phyloP scores from a whole-genome alignment of 768 basidiomycete genomes.

The Tricholoma furcatifolium region DNA sequence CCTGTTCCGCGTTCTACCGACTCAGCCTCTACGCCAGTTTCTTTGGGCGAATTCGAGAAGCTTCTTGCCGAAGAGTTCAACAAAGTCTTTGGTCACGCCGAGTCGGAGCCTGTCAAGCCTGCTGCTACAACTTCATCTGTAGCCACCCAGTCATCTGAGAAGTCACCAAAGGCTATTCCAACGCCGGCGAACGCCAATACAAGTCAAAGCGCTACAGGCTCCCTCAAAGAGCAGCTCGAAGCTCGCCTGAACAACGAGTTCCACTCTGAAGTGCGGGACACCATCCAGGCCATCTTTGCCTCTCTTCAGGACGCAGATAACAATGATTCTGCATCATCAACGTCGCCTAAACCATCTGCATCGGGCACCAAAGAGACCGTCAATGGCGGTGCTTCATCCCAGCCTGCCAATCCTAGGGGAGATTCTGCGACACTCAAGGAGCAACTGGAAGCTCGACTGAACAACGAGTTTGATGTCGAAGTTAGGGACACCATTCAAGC shows the following conservation, averaged over 20 bases:
- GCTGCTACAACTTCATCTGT: background rate
- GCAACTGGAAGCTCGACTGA: constrained; percentile 30
- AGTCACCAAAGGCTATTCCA: background rate
- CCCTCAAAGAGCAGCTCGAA: constrained; percentile 31
- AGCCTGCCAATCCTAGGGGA: background rate
- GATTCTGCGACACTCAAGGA: constrained; percentile 20
- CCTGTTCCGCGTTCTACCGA: no score
- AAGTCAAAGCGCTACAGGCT: background rate
- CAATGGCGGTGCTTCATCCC: no score
- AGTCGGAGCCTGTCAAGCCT: background rate
- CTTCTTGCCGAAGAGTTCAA: background rate
- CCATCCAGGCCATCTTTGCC: constrained; percentile 37
- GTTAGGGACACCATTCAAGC: constrained; percentile 40
- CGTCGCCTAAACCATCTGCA: background rate
- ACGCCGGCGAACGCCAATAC: constrained; percentile 2
- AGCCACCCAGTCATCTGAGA: background rate
- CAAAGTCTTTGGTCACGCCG: constrained; percentile 1
- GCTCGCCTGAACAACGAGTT: constrained; percentile 28
- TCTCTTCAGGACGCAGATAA: constrained; percentile 27
- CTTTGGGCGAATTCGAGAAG: no score
- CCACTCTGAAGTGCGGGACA: constrained; percentile 35
- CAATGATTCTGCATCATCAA: background rate
- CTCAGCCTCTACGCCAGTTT: no score
- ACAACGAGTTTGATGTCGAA: constrained; percentile 29
- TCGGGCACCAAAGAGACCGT: background rate